Percentiles rank a stretch among this genome's conserved stretches.
Evolutionary conservation across 306 rosid species (phyloP).

Genomic region (Prunus mira): DNA sequence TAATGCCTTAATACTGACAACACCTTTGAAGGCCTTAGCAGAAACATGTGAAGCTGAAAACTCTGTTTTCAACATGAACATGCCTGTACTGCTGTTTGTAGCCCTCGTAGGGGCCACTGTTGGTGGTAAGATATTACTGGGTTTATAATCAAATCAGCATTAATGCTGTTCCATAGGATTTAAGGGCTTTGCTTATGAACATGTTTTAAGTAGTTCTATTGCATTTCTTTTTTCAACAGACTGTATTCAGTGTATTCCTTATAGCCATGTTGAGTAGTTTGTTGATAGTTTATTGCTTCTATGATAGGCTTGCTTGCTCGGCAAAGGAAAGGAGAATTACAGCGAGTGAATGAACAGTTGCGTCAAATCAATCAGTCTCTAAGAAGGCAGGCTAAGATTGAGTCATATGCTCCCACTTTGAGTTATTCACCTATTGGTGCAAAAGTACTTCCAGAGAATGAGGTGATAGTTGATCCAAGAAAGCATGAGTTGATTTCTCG

Average conservation of each 20-base stretch:
- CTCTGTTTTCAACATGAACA: slow-evolving; percentile 71
- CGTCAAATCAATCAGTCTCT: slow-evolving; percentile 85
- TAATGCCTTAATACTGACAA: slow-evolving; percentile 56
- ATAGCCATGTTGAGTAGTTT: background rate
- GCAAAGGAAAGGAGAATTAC: slow-evolving; percentile 80
- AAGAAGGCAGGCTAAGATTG: slow-evolving; percentile 93
- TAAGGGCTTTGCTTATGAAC: background rate
- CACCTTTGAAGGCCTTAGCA: slow-evolving; percentile 72
- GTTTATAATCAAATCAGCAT: slow-evolving; percentile 14
- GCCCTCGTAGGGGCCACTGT: slow-evolving; percentile 97
- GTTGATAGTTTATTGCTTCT: slow-evolving; percentile 14
- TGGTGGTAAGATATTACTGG: slow-evolving; percentile 65
- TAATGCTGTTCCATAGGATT: slow-evolving; percentile 1
- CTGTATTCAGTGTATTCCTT: background rate
- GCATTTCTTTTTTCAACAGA: background rate
- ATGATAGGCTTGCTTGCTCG: slow-evolving; percentile 85
- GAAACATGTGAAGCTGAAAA: slow-evolving; percentile 81
- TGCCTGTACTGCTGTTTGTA: slow-evolving; percentile 82
- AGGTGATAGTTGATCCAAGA: slow-evolving; percentile 70
- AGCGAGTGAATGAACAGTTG: slow-evolving; percentile 79
- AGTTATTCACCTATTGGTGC: slow-evolving; percentile 87
- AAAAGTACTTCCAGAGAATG: slow-evolving; percentile 61
- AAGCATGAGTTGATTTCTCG: slow-evolving; percentile 83
- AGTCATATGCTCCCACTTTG: slow-evolving; percentile 90
- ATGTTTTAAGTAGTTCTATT: background rate